Conservation (phyloP, 2,329 filamentous ascomycete genomes). For the Penicillium hesseltinei region DNA sequence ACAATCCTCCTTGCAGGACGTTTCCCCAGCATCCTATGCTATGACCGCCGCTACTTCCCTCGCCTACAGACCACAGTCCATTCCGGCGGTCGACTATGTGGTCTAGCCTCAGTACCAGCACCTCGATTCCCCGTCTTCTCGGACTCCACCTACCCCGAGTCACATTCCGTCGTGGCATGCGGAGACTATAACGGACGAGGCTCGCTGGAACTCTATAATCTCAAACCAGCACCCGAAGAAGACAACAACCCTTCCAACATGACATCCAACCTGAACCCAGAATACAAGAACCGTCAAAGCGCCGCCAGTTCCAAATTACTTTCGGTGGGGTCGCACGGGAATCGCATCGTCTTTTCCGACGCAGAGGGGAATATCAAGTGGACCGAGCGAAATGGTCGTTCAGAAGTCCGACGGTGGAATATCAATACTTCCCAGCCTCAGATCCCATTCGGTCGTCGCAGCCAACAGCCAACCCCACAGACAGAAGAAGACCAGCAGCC, state of each 20-base stretch:
- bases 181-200: conserved; percentile 92
- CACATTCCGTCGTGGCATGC: conserved; percentile 71
- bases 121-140: conserved; percentile 51
- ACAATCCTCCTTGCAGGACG: conserved; percentile 87
- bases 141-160: conserved; percentile 48
- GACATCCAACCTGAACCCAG: conserved; percentile 27
- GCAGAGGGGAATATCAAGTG: conserved; percentile 82
- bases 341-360: conserved; percentile 77
- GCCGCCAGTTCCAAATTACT: conserved; percentile 77
- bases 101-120: conserved; percentile 62
- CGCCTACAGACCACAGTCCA: conserved; percentile 74
- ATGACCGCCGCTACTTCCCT: conserved; percentile 83
- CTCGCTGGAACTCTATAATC: conserved; percentile 75
- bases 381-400: conserved; percentile 78
- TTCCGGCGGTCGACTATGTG: conserved; percentile 76
- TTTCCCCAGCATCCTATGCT: conserved; percentile 84
- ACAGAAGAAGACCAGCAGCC: conserved; percentile 37
- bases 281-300: conserved; percentile 77
- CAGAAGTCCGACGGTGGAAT: conserved; percentile 56
- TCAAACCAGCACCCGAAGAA: conserved; percentile 33
- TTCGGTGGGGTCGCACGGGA: conserved; percentile 77
- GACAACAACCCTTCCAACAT: conserved; percentile 25
- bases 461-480: conserved; percentile 14
- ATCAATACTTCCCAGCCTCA: conserved; percentile 49
- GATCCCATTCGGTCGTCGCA: conserved; percentile 13